Evolutionary conservation across 129 eudicot genomes (phyloP).

Genomic region (Flaveria linearis): DNA sequence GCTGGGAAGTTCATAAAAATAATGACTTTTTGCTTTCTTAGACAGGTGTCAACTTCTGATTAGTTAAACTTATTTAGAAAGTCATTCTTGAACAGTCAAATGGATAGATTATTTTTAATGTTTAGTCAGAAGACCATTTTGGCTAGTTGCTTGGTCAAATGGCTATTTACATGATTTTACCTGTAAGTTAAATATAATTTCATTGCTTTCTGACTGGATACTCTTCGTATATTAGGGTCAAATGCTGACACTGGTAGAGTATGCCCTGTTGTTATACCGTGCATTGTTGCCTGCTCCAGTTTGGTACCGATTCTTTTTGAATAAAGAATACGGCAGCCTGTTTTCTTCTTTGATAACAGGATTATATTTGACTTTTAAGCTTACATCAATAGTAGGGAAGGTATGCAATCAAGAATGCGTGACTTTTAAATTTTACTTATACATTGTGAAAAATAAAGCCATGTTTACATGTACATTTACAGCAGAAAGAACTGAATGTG

Average conservation of each 20-base stretch:
- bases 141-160: constrained; percentile 1
- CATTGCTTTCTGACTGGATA: constrained; percentile 8
- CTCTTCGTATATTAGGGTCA: constrained; percentile 47
- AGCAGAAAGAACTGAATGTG: too few species aligned
- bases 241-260: constrained; percentile 65
- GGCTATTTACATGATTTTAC: background rate
- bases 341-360: constrained; percentile 69
- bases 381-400: constrained; percentile 64
- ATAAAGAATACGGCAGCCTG: constrained; percentile 68
- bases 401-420: constrained; percentile 25
- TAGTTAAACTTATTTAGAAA: too few species aligned
- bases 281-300: constrained; percentile 72
- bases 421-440: background rate
- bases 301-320: constrained; percentile 73
- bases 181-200: background rate
- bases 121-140: background rate
- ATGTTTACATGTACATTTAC: too few species aligned
- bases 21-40: too few species aligned
- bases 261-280: constrained; percentile 55
- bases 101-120: background rate
- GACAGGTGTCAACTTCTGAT: too few species aligned
- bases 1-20: too few species aligned
- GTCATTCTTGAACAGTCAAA: background rate
- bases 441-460: too few species aligned
- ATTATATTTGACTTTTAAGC: constrained; percentile 63